phyloP scores from a whole-genome alignment of 2,329 filamentous ascomycete genomes.

The Ophioceras dolichostomum region DNA sequence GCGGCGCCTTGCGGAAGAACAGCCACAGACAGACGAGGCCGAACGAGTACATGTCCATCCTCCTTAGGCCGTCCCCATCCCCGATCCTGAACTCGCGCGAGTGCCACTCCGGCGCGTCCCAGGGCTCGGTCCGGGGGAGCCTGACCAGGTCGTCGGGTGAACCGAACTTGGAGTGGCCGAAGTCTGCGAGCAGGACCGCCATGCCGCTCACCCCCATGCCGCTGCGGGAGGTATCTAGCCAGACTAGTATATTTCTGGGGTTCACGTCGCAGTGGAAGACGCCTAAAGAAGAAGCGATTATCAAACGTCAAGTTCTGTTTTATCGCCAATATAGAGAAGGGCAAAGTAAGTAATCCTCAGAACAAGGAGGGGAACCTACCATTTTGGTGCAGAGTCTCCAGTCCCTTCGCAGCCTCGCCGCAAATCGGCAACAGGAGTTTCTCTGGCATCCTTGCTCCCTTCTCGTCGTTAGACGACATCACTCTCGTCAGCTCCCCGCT shows the following conservation, averaged over 20 bases:
- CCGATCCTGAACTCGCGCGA: background rate
- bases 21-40: background rate
- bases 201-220: background rate
- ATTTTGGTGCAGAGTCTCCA: background rate
- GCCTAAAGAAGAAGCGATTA: background rate
- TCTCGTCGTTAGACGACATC: background rate
- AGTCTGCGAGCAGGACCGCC: background rate
- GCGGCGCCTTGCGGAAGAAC: background rate
- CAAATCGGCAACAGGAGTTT: background rate
- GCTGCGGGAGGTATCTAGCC: background rate
- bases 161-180: background rate
- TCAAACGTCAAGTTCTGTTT: background rate
- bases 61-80: background rate
- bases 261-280: background rate
- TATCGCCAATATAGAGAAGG: background rate
- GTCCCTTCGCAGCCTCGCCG: background rate
- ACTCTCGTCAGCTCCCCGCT: background rate
- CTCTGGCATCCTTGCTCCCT: background rate
- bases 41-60: background rate
- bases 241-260: background rate
- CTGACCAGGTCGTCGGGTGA: background rate
- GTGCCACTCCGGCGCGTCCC: background rate
- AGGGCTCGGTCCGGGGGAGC: background rate
- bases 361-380: background rate
- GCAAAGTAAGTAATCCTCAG: no score